These are phyloP conservation scores for Prunus fruticosa DNA, from an alignment of 306 rosid species.

Conservation along the genomic window DNA sequence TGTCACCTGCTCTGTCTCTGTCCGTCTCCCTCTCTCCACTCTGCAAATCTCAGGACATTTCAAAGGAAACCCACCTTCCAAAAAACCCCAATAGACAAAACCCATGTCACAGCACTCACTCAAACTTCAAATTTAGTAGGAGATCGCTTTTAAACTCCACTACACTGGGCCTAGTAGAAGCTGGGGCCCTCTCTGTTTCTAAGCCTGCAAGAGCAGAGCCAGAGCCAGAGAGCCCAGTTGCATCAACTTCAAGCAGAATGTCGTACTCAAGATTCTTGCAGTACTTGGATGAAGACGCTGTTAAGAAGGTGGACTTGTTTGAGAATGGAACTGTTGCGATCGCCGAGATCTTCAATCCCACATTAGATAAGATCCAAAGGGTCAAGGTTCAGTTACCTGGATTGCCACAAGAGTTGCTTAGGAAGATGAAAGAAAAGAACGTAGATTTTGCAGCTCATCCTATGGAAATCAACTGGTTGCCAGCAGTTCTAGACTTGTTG, in stretches of 20 bases:
- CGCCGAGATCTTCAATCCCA: constrained; percentile 55
- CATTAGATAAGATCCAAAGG: constrained; percentile 60
- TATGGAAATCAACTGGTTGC: constrained; percentile 40
- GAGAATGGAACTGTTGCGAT: constrained; percentile 74
- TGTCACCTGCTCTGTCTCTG: constrained; percentile 50
- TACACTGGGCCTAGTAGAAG: constrained; percentile 30
- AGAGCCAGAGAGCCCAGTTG: constrained; percentile 56
- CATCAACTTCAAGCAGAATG: constrained; percentile 50
- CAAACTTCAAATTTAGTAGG: constrained; percentile 33
- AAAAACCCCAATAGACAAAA: constrained; percentile 33
- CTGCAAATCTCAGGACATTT: constrained; percentile 41
- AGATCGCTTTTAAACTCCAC: constrained; percentile 41
- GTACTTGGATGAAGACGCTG: constrained; percentile 58
- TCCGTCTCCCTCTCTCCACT: constrained; percentile 41
- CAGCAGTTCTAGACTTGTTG: constrained; percentile 41
- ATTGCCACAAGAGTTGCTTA: constrained; percentile 49
- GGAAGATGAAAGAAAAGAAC: constrained; percentile 54
- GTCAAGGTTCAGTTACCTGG: constrained; percentile 75
- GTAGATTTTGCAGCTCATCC: constrained; percentile 74
- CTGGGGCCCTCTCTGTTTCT: constrained; percentile 35
- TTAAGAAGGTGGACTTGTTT: constrained; percentile 67
- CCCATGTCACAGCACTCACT: constrained; percentile 27
- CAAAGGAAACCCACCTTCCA: constrained; percentile 31
- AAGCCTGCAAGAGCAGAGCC: constrained; percentile 52
- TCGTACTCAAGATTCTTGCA: constrained; percentile 73